Evolutionary conservation across 2,329 filamentous ascomycete species (phyloP).

Genomic region (Emergomyces orientalis): DNA sequence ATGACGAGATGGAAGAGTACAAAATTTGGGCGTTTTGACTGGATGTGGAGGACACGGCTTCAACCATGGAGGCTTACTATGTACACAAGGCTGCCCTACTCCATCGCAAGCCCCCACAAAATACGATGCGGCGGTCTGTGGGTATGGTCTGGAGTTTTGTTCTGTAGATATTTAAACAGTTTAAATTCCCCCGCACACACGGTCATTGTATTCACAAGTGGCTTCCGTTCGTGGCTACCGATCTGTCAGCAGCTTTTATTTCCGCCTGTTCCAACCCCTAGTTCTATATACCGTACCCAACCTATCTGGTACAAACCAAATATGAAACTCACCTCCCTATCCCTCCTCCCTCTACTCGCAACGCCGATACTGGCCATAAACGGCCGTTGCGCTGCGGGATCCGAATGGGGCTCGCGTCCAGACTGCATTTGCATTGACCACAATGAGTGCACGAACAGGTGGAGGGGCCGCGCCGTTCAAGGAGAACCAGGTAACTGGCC

Average conservation of each 20-base stretch:
- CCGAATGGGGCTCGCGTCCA: not conserved
- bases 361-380: constrained; percentile 1
- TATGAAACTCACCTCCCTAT: not conserved
- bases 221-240: not conserved
- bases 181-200: not conserved
- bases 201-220: not conserved
- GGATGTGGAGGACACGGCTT: not conserved
- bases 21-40: not conserved
- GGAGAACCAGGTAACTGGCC: not conserved
- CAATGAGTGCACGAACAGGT: constrained; percentile 1
- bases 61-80: not conserved
- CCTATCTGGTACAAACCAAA: not conserved
- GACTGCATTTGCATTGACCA: constrained; percentile 6
- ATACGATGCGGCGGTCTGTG: not conserved
- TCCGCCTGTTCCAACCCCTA: not conserved
- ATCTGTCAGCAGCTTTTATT: not conserved
- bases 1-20: not conserved
- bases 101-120: not conserved
- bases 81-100: not conserved
- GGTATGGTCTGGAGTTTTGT: not conserved
- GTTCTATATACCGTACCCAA: not conserved
- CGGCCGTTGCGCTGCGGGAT: not conserved
- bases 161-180: not conserved
- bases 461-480: not conserved
- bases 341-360: not conserved